A percentile compares a stretch with the other conserved stretches of the same genome.
Conservation (phyloP, 306 rosid genomes). For the Casuarina equisetifolia region DNA sequence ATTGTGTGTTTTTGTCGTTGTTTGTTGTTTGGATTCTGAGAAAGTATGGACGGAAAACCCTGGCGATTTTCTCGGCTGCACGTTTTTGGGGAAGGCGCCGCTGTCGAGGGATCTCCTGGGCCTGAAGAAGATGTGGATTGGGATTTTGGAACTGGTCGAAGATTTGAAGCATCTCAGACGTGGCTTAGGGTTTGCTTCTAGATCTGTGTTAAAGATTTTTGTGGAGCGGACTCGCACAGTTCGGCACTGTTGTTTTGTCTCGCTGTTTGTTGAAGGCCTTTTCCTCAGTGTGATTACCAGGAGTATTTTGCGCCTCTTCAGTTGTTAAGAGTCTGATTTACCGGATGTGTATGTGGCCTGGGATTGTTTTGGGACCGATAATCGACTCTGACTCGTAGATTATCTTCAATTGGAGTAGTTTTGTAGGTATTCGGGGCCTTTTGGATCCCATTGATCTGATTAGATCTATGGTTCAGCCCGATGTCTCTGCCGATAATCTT, state of each 20-base stretch:
- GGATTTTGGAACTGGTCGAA: not conserved
- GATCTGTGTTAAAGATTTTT: not conserved
- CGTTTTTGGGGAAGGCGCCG: not conserved
- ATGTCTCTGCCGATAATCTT: not conserved
- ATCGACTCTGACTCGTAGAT: not conserved
- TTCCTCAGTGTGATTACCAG: not conserved
- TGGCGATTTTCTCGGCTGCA: not conserved
- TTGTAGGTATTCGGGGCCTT: not conserved
- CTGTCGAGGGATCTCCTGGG: not conserved
- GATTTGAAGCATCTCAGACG: not conserved
- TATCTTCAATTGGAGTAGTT: not conserved
- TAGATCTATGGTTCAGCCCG: not conserved
- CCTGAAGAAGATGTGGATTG: not conserved
- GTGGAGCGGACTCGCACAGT: not conserved
- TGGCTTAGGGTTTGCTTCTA: not conserved
- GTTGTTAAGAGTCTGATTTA: not conserved
- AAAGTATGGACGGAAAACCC: not conserved
- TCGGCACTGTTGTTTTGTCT: not conserved
- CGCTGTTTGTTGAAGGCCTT: not conserved
- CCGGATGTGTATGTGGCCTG: too few relatives aligned
- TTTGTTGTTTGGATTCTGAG: constrained; percentile 8
- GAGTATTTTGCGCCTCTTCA: not conserved
- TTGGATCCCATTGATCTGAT: constrained; percentile 3
- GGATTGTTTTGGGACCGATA: not conserved
- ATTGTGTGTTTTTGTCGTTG: constrained; percentile 6